These are phyloP conservation scores for Aspergillus avenaceus DNA, from an alignment of 495 filamentous ascomycete species.

Conservation along the genomic window DNA sequence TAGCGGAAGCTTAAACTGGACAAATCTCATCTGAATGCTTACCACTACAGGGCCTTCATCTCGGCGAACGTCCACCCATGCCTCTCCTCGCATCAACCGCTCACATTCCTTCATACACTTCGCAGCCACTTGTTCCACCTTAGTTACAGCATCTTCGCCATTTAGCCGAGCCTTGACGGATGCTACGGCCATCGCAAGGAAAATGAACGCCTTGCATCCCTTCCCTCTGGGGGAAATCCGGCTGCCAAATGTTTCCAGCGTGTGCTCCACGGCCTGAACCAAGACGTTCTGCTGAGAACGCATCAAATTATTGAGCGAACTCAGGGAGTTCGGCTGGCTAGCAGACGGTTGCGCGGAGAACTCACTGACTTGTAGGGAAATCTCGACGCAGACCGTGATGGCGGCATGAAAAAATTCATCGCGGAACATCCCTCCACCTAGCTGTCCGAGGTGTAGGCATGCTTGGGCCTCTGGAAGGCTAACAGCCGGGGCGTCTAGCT, in stretches of 20 bases:
- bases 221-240: conserved; percentile 25
- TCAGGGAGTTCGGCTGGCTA: conserved; percentile 8
- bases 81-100: conserved; percentile 20
- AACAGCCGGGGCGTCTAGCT: conserved; percentile 26
- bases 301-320: conserved; percentile 30
- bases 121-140: conserved; percentile 24
- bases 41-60: conserved; percentile 7
- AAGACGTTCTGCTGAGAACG: conserved; percentile 35
- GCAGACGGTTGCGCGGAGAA: conserved; percentile 1
- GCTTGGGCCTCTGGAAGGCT: conserved; percentile 9
- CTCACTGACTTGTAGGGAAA: conserved; percentile 32
- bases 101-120: conserved; percentile 22
- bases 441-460: conserved; percentile 30
- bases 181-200: conserved; percentile 29
- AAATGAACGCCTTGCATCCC: conserved; percentile 34
- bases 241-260: conserved; percentile 28
- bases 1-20: background rate
- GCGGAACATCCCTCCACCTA: conserved; percentile 35
- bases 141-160: conserved; percentile 28
- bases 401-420: conserved; percentile 39
- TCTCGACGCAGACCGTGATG: conserved; percentile 33
- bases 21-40: background rate
- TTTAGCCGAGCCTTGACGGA: conserved; percentile 35
- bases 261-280: conserved; percentile 32
- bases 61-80: conserved; percentile 23